These are phyloP conservation scores for Miscanthus lutarioriparius DNA, from an alignment of 176 grass and related monocot species.

Conservation along the genomic window DNA sequence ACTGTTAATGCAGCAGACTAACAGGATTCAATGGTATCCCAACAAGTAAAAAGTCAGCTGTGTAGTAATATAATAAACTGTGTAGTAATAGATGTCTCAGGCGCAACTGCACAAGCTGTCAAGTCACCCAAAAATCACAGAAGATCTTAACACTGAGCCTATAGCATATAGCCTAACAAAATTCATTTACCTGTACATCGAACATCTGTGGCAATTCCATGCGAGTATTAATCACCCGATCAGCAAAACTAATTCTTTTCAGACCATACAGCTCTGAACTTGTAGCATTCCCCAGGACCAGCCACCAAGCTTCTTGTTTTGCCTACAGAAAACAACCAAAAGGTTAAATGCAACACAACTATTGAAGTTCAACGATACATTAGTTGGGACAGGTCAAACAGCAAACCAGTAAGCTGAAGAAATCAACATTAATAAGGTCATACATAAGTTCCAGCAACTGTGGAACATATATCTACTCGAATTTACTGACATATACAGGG, in stretches of 20 bases:
- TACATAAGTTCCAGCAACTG: not conserved
- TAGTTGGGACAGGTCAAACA: not conserved
- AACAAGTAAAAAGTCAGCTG: not conserved
- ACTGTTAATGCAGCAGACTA: conserved; percentile 19
- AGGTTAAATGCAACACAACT: not conserved
- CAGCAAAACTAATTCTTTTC: conserved; percentile 86
- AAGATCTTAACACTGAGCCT: conserved; percentile 13
- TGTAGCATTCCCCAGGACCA: conserved; percentile 72
- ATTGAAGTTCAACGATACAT: conserved; percentile 11
- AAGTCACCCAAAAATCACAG: conserved; percentile 6
- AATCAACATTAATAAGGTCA: not conserved
- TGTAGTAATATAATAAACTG: not conserved
- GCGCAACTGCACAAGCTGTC: not conserved
- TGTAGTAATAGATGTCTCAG: not conserved
- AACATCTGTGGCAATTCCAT: conserved; percentile 70
- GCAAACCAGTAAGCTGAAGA: conserved; percentile 16
- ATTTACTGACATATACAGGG: not conserved
- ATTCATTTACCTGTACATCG: conserved; percentile 57
- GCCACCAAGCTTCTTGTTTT: conserved; percentile 99
- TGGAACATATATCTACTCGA: not conserved
- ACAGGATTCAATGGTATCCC: not conserved
- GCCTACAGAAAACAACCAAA: conserved; percentile 50
- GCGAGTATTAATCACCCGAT: conserved; percentile 66
- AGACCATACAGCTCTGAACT: conserved; percentile 87
- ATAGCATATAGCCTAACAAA: not conserved